Evolutionary conservation across 176 grass and related monocot species (phyloP).

Genomic region (Pharus latifolius): DNA sequence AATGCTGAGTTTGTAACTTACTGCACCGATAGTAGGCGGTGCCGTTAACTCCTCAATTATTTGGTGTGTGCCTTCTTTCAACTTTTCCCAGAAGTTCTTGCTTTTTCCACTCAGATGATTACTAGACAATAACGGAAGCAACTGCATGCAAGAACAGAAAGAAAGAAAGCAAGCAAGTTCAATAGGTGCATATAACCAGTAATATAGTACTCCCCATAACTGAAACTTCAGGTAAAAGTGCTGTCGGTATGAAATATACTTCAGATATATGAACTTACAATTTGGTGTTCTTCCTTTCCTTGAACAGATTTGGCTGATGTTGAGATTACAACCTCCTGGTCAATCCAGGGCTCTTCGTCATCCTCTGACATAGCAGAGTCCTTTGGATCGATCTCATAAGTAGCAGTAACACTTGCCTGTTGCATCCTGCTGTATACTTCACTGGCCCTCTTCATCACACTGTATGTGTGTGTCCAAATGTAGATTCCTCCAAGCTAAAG

Average conservation of each 20-base stretch:
- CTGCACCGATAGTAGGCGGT: slow-evolving; percentile 48
- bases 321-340: slow-evolving; percentile 17
- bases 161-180: neutral
- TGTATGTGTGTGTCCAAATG: slow-evolving; percentile 53
- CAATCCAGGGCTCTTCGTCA: neutral
- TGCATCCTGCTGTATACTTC: slow-evolving; percentile 10
- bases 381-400: neutral
- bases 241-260: too few species aligned
- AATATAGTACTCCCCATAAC: too few species aligned
- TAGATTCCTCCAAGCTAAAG: slow-evolving; percentile 55
- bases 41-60: slow-evolving; percentile 39
- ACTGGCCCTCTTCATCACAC: slow-evolving; percentile 50
- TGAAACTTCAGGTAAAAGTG: too few species aligned
- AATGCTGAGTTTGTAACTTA: slow-evolving; percentile 26
- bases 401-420: neutral
- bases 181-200: too few species aligned
- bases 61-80: neutral
- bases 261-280: too few species aligned
- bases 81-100: slow-evolving; percentile 28
- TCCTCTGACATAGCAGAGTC: neutral
- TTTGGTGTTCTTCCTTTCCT: slow-evolving; percentile 22
- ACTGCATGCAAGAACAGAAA: slow-evolving; percentile 1
- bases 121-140: slow-evolving; percentile 10
- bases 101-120: neutral
- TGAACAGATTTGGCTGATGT: neutral